Conservation (phyloP, 495 filamentous ascomycete genomes). For the Xylaria telfairii region DNA sequence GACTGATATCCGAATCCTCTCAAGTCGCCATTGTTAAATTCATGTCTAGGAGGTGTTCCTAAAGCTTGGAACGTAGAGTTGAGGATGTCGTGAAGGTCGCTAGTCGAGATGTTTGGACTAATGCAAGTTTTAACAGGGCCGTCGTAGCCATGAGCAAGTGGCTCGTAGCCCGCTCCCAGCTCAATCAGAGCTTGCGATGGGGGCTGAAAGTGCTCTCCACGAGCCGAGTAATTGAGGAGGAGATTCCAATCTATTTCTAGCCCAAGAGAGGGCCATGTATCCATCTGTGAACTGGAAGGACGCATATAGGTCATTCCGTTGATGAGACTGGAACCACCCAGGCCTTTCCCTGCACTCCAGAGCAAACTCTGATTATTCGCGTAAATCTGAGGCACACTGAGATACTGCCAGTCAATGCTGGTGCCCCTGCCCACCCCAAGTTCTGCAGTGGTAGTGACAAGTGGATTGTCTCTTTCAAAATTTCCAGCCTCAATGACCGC, state of each 20-base stretch:
- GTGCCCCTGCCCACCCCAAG: constrained; percentile 12
- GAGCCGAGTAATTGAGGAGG: constrained; percentile 15
- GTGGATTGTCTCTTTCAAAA: constrained; percentile 41
- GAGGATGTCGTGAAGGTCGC: constrained; percentile 7
- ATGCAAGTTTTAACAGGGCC: constrained; percentile 17
- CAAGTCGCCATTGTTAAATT: constrained; percentile 5
- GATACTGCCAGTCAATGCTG: constrained; percentile 19
- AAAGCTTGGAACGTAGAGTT: constrained; percentile 12
- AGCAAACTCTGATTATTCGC: constrained; percentile 19
- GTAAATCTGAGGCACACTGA: constrained; percentile 15
- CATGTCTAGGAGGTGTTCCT: constrained; percentile 9
- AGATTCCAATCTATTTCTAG: constrained; percentile 19
- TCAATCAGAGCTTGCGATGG: neutral
- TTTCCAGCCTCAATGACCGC: constrained; percentile 64
- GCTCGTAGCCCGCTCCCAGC: constrained; percentile 7
- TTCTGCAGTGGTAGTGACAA: constrained; percentile 26
- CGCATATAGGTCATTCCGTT: constrained; percentile 16
- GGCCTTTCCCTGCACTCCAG: constrained; percentile 22
- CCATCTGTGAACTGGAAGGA: constrained; percentile 5
- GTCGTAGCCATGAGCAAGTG: neutral
- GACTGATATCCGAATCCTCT: constrained; percentile 4
- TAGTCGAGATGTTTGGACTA: constrained; percentile 17
- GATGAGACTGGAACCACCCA: constrained; percentile 23
- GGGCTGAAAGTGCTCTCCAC: constrained; percentile 17
- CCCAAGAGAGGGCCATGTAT: constrained; percentile 14